phyloP scores from a whole-genome alignment of 768 basidiomycete genomes.

The Asterophora lycoperdoides region DNA sequence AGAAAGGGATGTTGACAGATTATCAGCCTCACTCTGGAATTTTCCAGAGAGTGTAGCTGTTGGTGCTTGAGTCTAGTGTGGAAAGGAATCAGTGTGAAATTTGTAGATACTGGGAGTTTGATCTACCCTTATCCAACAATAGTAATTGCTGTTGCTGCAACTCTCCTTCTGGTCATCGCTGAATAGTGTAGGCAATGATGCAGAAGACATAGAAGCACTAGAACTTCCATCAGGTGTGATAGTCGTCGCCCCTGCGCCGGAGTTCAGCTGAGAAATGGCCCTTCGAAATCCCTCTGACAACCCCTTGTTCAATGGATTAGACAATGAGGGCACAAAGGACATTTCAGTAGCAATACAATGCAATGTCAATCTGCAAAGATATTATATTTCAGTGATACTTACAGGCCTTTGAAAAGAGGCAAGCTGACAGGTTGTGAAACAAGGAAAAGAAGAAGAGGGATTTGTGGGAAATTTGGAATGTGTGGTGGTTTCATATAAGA shows the following conservation, averaged over 20 bases:
- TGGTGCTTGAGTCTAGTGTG: no score
- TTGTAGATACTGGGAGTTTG: not conserved
- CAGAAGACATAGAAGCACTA: not conserved
- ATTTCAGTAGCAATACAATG: no score
- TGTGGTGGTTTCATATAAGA: no score
- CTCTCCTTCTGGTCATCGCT: not conserved
- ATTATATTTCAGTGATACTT: no score
- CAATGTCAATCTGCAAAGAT: no score
- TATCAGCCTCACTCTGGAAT: not conserved
- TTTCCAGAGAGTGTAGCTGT: not conserved
- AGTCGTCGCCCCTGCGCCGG: not conserved
- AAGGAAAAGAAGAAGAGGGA: no score
- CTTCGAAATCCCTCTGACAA: not conserved
- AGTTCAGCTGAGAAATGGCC: not conserved
- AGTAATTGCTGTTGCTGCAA: no score
- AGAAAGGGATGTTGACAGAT: not conserved
- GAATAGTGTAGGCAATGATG: not conserved
- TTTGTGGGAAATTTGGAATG: no score
- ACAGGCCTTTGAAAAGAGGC: no score
- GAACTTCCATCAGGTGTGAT: not conserved
- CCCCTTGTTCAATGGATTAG: constrained; percentile 8
- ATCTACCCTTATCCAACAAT: no score
- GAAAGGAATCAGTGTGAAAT: not conserved
- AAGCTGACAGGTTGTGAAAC: no score
- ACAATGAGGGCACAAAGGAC: not conserved